Evolutionary conservation across 257 asterid genomes (phyloP), one percentile per base, ranked within the genome.

Genomic region (Scutellaria minor): DNA sequence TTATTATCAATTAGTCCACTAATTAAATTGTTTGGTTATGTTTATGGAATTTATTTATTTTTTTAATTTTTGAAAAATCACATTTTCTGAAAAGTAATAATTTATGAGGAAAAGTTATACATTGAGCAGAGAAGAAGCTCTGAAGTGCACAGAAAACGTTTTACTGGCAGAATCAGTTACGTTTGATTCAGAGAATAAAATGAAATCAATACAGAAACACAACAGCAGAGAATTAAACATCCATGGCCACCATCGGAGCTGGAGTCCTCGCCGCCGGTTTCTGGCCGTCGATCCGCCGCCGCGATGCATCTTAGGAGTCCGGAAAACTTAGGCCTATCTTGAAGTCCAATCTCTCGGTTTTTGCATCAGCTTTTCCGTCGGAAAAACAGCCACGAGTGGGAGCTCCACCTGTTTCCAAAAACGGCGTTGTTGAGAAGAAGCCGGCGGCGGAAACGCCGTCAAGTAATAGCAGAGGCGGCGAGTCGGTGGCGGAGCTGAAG

Each of bases 171-270:
- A 24, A 24, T 24, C 27, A 24, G 27, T 24, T 24, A 24, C 27
- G 27, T 24, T 24, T 24, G 27, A 24, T 24, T 24, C 27, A 24
- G 27, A 24, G 27, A 24, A 24, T 24, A 24, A 24, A 24, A 24
- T 24, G 27, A 2, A 1, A 24, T 24, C 27, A 24, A 24, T 1
- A 24, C 27, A 24, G 8, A 5, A 6, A 13, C 6, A 20, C 64
- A 41, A 35, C 44, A 24, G 39, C 7, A 67, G 50, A 64, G 11
- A 61, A 63, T 40, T 41, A 1, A 22, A 11, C 7, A 40, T 68
- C 68, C 76, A 80, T 81, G 88, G 83, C 84, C 37, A 66, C 48
- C 68, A 48, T 77, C 80, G 85, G 63, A 2, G 37, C 77, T 55
- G 66, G 67, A 22, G 47, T 68, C 54, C 61, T 42, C 73, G 39